A percentile compares a stretch with the other conserved stretches of the same genome.
Conservation (phyloP, 192 early-diverging fungal genomes). For the Rhizophagus sp. region DNA sequence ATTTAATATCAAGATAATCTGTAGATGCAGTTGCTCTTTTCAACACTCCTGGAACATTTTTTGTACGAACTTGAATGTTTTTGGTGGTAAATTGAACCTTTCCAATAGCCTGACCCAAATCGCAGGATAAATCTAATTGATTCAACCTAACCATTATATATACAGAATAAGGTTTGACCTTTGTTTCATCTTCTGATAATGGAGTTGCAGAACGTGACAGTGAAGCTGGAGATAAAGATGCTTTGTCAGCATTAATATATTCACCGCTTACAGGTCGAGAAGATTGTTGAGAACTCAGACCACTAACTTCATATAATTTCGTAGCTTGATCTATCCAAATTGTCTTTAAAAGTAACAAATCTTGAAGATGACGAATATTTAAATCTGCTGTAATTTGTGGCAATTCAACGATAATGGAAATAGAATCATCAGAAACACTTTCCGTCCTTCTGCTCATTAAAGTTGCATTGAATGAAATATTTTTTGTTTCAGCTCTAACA, state of each 20-base stretch:
- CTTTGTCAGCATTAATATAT: not conserved
- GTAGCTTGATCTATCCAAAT: constrained; percentile 66
- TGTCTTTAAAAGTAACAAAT: constrained; percentile 66
- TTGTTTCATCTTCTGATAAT: constrained; percentile 28
- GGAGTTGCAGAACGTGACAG: constrained; percentile 10
- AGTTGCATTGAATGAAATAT: constrained; percentile 62
- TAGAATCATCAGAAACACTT: constrained; percentile 49
- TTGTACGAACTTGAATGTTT: constrained; percentile 44
- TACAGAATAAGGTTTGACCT: constrained; percentile 48
- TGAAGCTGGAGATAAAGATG: constrained; percentile 4
- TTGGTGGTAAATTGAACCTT: constrained; percentile 53
- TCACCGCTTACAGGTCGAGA: not conserved
- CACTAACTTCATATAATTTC: constrained; percentile 38
- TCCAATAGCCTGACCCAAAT: constrained; percentile 67
- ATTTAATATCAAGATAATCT: constrained; percentile 47
- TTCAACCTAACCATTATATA: constrained; percentile 48
- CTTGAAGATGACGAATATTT: constrained; percentile 74
- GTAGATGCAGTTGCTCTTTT: constrained; percentile 42
- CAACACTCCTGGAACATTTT: constrained; percentile 43
- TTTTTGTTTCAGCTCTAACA: constrained; percentile 57
- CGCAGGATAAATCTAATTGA: constrained; percentile 51
- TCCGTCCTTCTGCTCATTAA: constrained; percentile 52
- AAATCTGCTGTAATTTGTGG: constrained; percentile 53
- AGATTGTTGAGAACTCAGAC: not conserved
- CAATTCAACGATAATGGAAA: constrained; percentile 60